Conservation (phyloP, 1,284 basidiomycete species). For the Caloboletus firmus region DNA sequence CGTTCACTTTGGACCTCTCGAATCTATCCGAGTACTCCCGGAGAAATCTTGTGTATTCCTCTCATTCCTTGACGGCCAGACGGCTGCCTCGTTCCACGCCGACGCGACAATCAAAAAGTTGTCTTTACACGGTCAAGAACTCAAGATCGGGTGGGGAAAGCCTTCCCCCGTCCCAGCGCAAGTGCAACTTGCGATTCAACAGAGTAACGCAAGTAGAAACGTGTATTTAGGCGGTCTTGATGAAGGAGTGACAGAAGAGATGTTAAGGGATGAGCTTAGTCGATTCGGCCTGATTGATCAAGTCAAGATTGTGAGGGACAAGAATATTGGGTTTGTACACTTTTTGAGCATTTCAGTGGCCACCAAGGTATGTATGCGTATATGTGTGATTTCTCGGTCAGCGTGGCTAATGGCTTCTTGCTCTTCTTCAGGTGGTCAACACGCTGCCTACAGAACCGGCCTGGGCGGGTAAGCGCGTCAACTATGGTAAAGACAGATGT, state of each 20-base stretch:
- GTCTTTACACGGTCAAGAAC: conserved; percentile 85
- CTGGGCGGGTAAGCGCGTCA: conserved; percentile 93
- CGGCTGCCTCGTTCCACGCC: conserved; percentile 91
- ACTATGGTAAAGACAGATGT: conserved; percentile 94
- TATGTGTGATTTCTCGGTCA: background rate
- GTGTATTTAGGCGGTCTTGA: conserved; percentile 93
- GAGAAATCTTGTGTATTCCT: conserved; percentile 99
- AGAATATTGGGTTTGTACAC: conserved; percentile 97
- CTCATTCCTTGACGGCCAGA: conserved; percentile 90
- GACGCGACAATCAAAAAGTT: conserved; percentile 94
- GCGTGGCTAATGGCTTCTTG: background rate
- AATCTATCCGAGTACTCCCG: conserved; percentile 92
- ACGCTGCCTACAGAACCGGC: conserved; percentile 84
- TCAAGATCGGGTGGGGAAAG: conserved; percentile 97
- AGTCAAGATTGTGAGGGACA: conserved; percentile 96
- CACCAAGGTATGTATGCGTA: conserved; percentile 66
- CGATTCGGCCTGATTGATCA: conserved; percentile 96
- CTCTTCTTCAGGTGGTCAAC: conserved; percentile 70
- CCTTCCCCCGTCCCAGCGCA: conserved; percentile 83
- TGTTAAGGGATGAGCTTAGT: conserved; percentile 81
- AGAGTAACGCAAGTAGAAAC: conserved; percentile 89
- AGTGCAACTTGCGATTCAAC: conserved; percentile 83
- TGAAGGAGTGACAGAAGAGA: conserved; percentile 85
- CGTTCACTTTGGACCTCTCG: conserved; percentile 96
- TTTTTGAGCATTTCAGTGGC: conserved; percentile 91